Evolutionary conservation across 805 yeast species (phyloP), one percentile per base, ranked within the genome.

Genomic region (Danielia oregonensis): DNA sequence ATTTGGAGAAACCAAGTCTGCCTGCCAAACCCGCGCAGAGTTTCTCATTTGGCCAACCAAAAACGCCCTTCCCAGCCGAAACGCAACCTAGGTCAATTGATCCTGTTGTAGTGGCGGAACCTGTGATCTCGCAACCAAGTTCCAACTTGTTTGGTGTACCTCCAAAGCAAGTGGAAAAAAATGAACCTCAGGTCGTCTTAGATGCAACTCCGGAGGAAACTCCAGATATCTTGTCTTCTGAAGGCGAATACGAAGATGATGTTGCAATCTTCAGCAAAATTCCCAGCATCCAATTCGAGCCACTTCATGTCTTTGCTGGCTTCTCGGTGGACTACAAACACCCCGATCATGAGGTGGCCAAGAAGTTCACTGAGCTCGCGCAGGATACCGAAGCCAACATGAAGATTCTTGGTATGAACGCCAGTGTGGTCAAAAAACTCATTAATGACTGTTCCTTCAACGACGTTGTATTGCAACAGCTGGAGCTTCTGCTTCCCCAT

Each of bases 341-440:
- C 6, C 26, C 42, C 3, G 31, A 25, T 3, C 36, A 43, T 24
- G 41, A 28, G 11, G 33, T 52, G 11, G 15, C 27, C 12, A 40
- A 44, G n/a, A 46, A 51, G 27, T 49, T 54, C 13, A 27, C 32
- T 4, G 49, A 52, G 29, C 54, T 63, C 18, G 30, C 52, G n/a
- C 44, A 49, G 26, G 37, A 36, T 10, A 54, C 65, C 1, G 43
- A 49, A 13, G 69, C 58, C 0, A 41, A 57, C n/a, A 29, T 57
- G 17, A 30, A 40, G 13, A 40, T 58, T 6, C 41, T 62, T 14
- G 34, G 44, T 8, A 23, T 30, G 11, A 64, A 64, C 35, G 34
- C 46, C 2, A 21, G 39, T 5, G 17, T 33, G 6, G 30, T 58
- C 6, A 27, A 22, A 3, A 22, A 34, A 0, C 36, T 48, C 10